Conservation (phyloP, 2,329 filamentous ascomycete species). For the Teratosphaeria pseudoeucalypti region DNA sequence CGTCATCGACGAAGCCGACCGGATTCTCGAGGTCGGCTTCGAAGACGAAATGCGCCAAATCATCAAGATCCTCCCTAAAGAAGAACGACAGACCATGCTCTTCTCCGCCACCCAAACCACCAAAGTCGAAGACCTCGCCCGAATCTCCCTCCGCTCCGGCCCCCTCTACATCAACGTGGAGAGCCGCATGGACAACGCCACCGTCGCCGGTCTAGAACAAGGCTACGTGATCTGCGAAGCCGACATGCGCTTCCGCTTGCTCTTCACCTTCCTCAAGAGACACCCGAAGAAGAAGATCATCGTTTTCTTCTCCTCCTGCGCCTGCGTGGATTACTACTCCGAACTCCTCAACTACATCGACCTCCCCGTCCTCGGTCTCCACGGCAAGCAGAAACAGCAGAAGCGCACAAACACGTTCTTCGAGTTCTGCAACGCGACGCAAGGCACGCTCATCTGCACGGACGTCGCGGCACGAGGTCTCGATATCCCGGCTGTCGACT, state of each 20-base stretch:
- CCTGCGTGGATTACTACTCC: slow-evolving; percentile 89
- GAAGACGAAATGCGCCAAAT: slow-evolving; percentile 98
- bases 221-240: slow-evolving; percentile 91
- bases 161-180: slow-evolving; percentile 97
- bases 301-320: slow-evolving; percentile 75
- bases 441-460: slow-evolving; percentile 86
- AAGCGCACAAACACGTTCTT: slow-evolving; percentile 99
- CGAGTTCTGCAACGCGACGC: slow-evolving; percentile 78
- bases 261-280: slow-evolving; percentile 89
- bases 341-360: slow-evolving; percentile 98
- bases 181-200: slow-evolving; percentile 76
- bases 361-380: slow-evolving; percentile 72
- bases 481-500: slow-evolving; percentile 92
- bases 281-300: slow-evolving; percentile 96
- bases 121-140: slow-evolving; percentile 91
- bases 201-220: slow-evolving; percentile 87
- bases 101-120: slow-evolving; percentile 98
- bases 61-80: slow-evolving; percentile 81
- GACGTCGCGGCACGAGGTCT: slow-evolving; percentile 92
- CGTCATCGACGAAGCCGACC: slow-evolving; percentile 92
- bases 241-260: slow-evolving; percentile 83
- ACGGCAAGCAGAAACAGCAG: slow-evolving; percentile 97
- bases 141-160: slow-evolving; percentile 82
- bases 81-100: slow-evolving; percentile 89
- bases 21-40: slow-evolving; percentile 94